Evolutionary conservation across 768 basidiomycete genomes (phyloP), one percentile per base, ranked within the genome.

Genomic region (Boletus rex-veris): DNA sequence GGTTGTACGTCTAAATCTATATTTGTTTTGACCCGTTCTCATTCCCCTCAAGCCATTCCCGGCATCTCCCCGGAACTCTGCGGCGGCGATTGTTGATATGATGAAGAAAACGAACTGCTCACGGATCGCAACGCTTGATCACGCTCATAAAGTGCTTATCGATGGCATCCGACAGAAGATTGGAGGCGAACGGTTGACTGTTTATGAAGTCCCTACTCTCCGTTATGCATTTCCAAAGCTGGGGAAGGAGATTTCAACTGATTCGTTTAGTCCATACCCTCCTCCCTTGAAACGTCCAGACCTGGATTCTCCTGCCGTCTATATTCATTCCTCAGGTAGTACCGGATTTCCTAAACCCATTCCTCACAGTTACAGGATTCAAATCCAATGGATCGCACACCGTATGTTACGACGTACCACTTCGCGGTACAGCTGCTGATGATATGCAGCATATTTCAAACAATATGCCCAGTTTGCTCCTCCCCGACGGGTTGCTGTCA

Each of bases 331-430:
- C 0, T 80, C 76, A 4, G 79, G 79, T 12, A 79, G 78, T 6
- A 78, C 77, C 3, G 79, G 77, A n/a, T 66, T 77, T 36, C 79
- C 79, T 1, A 80, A 80, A 60, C 71, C 77, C 2, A 74, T 80
- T 28, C 56, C 68, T 3, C 67, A 75, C 39, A 74, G 65, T 2
- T 65, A 75, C 48, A 64, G 61, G 26, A 60, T 62, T 9, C 48
- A 75, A 21, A 48, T 66, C 3, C 70, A 78, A 28, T 75, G 75
- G 71, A 50, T 68, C 9, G 40, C 52, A 2, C 65, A 70, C 11
- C 60, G 78, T 79, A 59, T 42, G 74, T 61, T 16, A 9, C 21
- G 7, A 19, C n/a, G 3, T 5, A 12, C 5, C 19, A 0, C 21
- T 24, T 38, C 24, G 15, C 0, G 9, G 19, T n/a, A 4, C 16